Evolutionary conservation across 345 rosid species (phyloP), one percentile per base, ranked within the genome.

Genomic region (Lumnitzera littorea): DNA sequence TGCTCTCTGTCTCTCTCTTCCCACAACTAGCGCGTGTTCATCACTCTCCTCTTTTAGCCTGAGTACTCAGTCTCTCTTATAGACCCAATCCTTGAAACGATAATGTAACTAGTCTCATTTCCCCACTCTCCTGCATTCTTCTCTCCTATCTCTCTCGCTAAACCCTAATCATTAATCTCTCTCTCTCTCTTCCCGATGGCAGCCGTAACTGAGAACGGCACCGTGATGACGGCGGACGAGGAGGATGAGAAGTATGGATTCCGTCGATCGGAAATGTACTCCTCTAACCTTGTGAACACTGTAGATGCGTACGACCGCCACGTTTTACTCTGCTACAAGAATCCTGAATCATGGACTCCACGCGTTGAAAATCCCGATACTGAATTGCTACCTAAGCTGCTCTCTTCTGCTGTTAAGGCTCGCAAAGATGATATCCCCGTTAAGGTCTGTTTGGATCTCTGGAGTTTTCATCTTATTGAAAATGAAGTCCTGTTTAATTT

Each of bases 221-320:
- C 71, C 67, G 76, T 55, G 53, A 29, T 60, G 24, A 13, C 69
- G 15, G 71, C 68, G 48, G 76, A 74, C 11, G 81, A 76, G 51
- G 88, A 84, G 29, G 89, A 69, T 51, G 69, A 69, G 9, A 84
- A 84, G 63, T 84, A 53, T 55, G 98, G 96, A 2, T 91, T 91
- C 76, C 77, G 73, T 60, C 72, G 96, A 23, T 58, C 77, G 54
- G 97, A 88, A 79, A 91, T 91, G 96, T 82, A 79, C 76, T 70
- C 78, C 70, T 48, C 52, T 29, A 82, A 81, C 55, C 83, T 91
- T 14, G 80, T 88, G 3, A 84, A 82, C 15, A 79, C 98, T 20
- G 82, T 91, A 2, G 72, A 68, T 61, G 62, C 83, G 2, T 84
- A 91, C 65, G 94, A 79, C 56, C 89, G 96, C 20, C 97, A 91